Evolutionary conservation across 495 filamentous ascomycete species (phyloP).

Genomic region (Immersiella caudata): DNA sequence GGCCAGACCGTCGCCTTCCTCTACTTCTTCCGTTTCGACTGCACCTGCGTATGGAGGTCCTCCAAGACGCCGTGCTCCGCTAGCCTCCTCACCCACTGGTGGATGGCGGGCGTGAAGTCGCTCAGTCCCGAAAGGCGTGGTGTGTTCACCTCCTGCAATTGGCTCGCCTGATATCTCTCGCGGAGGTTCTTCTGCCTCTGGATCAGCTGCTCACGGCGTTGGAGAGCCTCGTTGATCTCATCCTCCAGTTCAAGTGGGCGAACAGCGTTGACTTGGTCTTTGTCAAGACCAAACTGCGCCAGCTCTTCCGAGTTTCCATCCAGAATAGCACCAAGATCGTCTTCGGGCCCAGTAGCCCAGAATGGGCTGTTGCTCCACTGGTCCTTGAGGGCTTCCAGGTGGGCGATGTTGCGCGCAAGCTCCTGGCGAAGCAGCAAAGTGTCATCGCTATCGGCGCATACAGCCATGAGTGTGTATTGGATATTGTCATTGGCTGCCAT

Average conservation of each 20-base stretch:
- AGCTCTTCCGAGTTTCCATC: neutral
- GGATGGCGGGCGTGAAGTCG: constrained; percentile 47
- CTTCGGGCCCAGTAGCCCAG: neutral
- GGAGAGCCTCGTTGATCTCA: neutral
- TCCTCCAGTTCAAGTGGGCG: neutral
- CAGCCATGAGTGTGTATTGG: constrained; percentile 49
- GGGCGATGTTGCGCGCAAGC: neutral
- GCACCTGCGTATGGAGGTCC: constrained; percentile 34
- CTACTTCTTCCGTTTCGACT: neutral
- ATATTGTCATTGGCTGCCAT: constrained; percentile 35
- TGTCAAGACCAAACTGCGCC: neutral
- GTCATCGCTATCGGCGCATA: constrained; percentile 40
- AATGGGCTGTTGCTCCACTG: constrained; percentile 28
- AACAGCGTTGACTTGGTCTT: neutral
- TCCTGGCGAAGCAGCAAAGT: neutral
- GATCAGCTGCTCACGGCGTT: neutral
- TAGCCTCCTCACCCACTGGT: constrained; percentile 48
- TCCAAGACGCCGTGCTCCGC: constrained; percentile 44
- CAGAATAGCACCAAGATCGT: constrained; percentile 32
- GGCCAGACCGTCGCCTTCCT: too few species aligned
- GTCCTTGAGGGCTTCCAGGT: constrained; percentile 25
- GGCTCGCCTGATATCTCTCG: neutral
- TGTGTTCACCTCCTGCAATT: neutral
- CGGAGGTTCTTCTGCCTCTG: neutral
- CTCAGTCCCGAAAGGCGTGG: constrained; percentile 38